phyloP scores from a whole-genome alignment of 257 asterid genomes.

The Haberlea rhodopensis region DNA sequence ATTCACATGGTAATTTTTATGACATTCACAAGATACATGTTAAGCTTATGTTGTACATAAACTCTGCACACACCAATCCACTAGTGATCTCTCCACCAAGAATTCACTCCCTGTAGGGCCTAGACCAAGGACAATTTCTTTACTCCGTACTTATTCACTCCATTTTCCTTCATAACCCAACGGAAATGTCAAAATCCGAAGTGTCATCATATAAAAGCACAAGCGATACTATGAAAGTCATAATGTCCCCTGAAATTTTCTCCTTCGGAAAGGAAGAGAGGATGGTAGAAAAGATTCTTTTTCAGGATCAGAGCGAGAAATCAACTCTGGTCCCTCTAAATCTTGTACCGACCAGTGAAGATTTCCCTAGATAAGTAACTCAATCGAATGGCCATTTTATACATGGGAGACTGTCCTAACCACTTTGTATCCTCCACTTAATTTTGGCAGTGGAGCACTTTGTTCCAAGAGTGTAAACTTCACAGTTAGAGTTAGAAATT shows the following conservation, averaged over 20 bases:
- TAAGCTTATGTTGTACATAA: too few relatives aligned
- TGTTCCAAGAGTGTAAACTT: conserved; percentile 44
- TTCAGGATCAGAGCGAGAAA: conserved; percentile 51
- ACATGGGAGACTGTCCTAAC: conserved; percentile 30
- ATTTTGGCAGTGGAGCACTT: too few relatives aligned
- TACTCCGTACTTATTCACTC: conserved; percentile 37
- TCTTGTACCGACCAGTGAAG: conserved; percentile 52
- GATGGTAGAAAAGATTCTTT: conserved; percentile 36
- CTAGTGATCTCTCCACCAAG: too few relatives aligned
- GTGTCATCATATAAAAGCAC: conserved; percentile 42
- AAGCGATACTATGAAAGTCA: conserved; percentile 32
- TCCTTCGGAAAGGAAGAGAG: conserved; percentile 38
- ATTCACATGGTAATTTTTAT: too few relatives aligned
- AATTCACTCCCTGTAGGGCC: too few relatives aligned
- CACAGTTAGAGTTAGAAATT: conserved; percentile 33
- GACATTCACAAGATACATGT: too few relatives aligned
- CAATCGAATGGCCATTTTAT: conserved; percentile 27
- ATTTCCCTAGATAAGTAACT: conserved; percentile 33
- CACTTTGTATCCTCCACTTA: conserved; percentile 37
- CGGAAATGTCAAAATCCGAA: conserved; percentile 26
- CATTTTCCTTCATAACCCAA: conserved; percentile 58
- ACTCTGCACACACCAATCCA: too few relatives aligned
- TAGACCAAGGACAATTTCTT: conserved; percentile 34
- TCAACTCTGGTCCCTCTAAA: conserved; percentile 31
- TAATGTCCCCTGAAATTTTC: conserved; percentile 33